A percentile compares a stretch with the other conserved stretches of the same genome.
phyloP scores from a whole-genome alignment of 2,329 filamentous ascomycete species.

The Sclerotinia glacialis region DNA sequence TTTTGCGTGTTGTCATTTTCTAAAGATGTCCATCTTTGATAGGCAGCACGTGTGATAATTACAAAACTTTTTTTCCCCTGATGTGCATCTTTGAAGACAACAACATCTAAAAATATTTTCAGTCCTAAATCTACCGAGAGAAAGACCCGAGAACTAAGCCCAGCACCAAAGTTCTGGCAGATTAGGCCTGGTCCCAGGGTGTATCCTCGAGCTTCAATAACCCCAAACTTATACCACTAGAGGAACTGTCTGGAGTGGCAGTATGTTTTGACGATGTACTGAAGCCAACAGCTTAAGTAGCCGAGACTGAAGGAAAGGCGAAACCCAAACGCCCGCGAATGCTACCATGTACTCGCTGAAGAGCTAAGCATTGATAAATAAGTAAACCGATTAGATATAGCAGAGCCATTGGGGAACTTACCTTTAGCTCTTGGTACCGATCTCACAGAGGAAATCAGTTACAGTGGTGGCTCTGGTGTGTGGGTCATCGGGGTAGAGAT shows the following conservation, averaged over 20 bases:
- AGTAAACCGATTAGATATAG: background rate
- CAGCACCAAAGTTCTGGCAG: no score
- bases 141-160: background rate
- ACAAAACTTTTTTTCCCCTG: background rate
- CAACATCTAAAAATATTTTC: no score
- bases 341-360: background rate
- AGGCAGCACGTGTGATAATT: background rate
- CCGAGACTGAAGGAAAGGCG: background rate
- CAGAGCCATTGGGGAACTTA: background rate
- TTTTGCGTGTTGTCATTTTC: background rate
- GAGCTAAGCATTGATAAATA: background rate
- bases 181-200: no score
- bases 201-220: background rate
- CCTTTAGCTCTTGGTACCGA: background rate
- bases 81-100: no score
- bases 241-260: background rate
- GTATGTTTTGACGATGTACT: background rate
- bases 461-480: background rate
- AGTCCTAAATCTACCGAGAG: background rate
- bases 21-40: background rate
- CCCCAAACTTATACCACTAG: background rate
- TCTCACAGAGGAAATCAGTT: background rate
- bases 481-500: accelerated
- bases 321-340: background rate
- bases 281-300: background rate